Evolutionary conservation across 495 filamentous ascomycete genomes (phyloP), one percentile per base, ranked within the genome.

Genomic region (Aspergillus sclerotioniger): DNA sequence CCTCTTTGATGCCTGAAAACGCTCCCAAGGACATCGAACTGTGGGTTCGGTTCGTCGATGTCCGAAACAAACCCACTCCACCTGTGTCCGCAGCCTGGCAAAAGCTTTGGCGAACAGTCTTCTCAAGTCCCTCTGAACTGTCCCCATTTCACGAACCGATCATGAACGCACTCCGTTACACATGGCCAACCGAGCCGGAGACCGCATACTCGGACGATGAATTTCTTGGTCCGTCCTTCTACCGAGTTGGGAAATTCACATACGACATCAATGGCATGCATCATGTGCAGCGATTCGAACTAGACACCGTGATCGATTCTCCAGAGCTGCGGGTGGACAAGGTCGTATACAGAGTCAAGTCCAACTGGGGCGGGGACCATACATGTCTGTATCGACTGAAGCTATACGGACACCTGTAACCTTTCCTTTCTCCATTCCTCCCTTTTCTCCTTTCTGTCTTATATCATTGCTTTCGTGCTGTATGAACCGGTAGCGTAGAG

Each of bases 371-470:
- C 3, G 67, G 67, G 2, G 57, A 72, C 16, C 60, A 71, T 37
- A 80, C 78, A 0, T 82, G 80, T 60, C 59, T 82, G 25, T 80
- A 78, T 60, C 76, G 78, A 12, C 33, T 79, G 33, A 75, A 72
- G 50, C 28, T 81, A 15, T 67, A 77, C 57, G 80, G 78, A 8
- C 69, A 75, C 50, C 32, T 67, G 13, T 78, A 62, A 64, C n/a
- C 16, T 50, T 13, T 19, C 7, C 54, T 33, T 3, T 59, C 37
- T 49, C n/a, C n/a, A n/a, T n/a, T n/a, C n/a, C 43, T 46, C 20
- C 20, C 3, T 21, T 17, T 47, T 28, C 44, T 7, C 12, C 47
- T 50, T 16, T 16, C 25, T 50, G 1, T 49, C n/a, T 21, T n/a
- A 16, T 1, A 8, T 21, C 41, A 13, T n/a, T n/a, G n/a, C n/a